Evolutionary conservation across 2,329 filamentous ascomycete genomes (phyloP), one percentile per base, ranked within the genome.

Genomic region (Arthroderma uncinatum): DNA sequence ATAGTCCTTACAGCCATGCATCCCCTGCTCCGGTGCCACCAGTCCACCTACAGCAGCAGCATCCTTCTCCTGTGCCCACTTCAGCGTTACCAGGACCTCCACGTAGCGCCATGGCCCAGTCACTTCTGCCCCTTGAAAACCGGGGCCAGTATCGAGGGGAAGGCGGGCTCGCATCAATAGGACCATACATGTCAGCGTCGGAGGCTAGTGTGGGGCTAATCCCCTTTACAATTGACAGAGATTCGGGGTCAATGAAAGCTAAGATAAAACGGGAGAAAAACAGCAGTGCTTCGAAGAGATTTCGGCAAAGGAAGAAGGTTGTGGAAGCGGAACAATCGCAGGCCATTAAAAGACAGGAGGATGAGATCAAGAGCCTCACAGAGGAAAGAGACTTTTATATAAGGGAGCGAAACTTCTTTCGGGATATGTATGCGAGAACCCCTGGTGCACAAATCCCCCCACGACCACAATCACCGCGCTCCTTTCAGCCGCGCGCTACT

Each of bases 231-330:
- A 54, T 73, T 50, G 72, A 74, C 54, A 57, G 70, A 37, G 73
- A 74, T 48, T 73, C 72, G 2, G 72, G 71, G 4, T 74, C 72
- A 1, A 66, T 67, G 23, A 72, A 66, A 50, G 71, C 74, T 57
- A 70, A 71, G 1, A 71, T 73, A 58, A 74, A 73, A 59, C 67
- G 72, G 7, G 71, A 70, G 59, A 72, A 72, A 2, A 74, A 74
- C 63, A 74, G 72, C 54, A 67, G 71, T 55, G 72, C 72, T 1
- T 74, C 72, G 1, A 64, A 70, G 50, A 62, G 72, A 21, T 74
- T 74, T 58, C 70, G 72, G 36, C 70, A 73, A 42, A 67, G 71
- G 28, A 74, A 74, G 58, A 67, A 71, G 42, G 57, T 54, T 19
- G 71, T 69, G 21, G 71, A 74, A 56, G 62, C 68, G 59, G 70